phyloP scores from a whole-genome alignment of 2,329 filamentous ascomycete species.

The Scleromitrula shiraiana region DNA sequence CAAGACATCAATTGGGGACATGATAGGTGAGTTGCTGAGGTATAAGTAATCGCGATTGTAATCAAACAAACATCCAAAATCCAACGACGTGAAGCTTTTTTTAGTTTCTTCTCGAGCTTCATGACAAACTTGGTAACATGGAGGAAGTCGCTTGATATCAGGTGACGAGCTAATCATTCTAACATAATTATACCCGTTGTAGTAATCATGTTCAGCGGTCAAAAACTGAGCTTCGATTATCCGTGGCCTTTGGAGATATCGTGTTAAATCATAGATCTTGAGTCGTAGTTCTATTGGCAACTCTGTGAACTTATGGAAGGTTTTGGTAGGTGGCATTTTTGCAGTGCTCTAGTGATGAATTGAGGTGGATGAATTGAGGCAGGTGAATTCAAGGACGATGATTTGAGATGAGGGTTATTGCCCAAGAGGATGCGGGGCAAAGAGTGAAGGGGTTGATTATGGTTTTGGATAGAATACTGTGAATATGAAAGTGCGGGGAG shows the following conservation, averaged over 20 bases:
- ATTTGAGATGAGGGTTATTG: too few species aligned
- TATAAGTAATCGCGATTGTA: not conserved
- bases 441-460: not conserved
- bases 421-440: not conserved
- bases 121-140: not conserved
- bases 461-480: too few species aligned
- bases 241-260: not conserved
- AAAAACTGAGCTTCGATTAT: not conserved
- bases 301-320: not conserved
- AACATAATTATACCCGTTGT: not conserved
- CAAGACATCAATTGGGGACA: not conserved
- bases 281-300: not conserved
- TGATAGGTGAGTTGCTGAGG: not conserved
- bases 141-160: not conserved
- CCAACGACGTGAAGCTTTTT: not conserved
- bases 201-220: not conserved
- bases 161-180: too few species aligned
- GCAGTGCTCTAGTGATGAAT: not conserved
- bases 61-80: not conserved
- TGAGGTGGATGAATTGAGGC: too few species aligned
- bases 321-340: not conserved
- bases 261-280: not conserved
- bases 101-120: not conserved
- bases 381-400: too few species aligned
- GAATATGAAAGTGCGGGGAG: too few species aligned